Percentiles rank a stretch among this genome's conserved stretches.
Evolutionary conservation across 352 stramenopile species (phyloP).

Genomic region (Pythium vanterpoolii): DNA sequence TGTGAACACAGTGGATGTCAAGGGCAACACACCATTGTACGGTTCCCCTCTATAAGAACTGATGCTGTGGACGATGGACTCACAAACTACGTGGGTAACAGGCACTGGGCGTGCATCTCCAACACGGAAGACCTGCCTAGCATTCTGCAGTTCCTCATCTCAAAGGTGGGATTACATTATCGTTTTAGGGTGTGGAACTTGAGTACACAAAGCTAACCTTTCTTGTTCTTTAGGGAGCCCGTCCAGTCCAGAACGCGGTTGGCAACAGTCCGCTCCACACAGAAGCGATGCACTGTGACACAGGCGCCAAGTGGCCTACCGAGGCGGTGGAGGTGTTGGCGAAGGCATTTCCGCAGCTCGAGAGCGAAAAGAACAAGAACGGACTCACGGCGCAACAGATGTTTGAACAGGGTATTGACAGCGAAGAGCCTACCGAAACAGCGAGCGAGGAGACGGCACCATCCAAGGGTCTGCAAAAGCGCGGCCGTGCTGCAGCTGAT

Average conservation of each 20-base stretch:
- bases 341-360: constrained; percentile 54
- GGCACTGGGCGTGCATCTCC: constrained; percentile 71
- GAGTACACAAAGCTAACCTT: not conserved
- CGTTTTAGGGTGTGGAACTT: not conserved
- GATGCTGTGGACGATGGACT: not conserved
- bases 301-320: constrained; percentile 50
- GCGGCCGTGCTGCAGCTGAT: not conserved
- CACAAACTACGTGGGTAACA: constrained; percentile 12
- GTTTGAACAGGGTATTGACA: constrained; percentile 63
- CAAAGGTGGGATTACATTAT: constrained; percentile 31
- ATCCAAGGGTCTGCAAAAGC: constrained; percentile 20
- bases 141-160: constrained; percentile 52
- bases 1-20: constrained; percentile 55
- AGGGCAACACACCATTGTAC: constrained; percentile 71
- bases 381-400: constrained; percentile 58
- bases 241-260: constrained; percentile 48
- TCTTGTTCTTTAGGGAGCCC: constrained; percentile 39
- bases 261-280: constrained; percentile 69
- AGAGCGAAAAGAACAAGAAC: constrained; percentile 47
- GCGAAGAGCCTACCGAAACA: constrained; percentile 36
- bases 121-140: constrained; percentile 41
- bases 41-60: not conserved
- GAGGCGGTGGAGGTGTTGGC: constrained; percentile 37
- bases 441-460: constrained; percentile 2
- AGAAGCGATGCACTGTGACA: constrained; percentile 74